A percentile compares a stretch with the other conserved stretches of the same genome.
Conservation (phyloP, 2,329 filamentous ascomycete genomes). For the Emmonsiellopsis sp. region DNA sequence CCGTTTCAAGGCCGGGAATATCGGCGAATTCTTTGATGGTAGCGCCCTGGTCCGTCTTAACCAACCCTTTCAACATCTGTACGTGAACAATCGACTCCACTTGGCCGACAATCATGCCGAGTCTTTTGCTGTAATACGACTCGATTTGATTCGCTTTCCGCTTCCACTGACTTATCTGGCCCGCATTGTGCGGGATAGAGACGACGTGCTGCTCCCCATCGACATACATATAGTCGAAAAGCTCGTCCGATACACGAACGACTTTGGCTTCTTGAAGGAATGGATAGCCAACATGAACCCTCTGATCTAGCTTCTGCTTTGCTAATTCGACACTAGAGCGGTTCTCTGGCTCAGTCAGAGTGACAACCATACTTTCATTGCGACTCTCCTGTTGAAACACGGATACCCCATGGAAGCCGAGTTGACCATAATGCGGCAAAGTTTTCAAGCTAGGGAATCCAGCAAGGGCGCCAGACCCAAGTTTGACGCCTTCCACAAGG, state of each 20-base stretch:
- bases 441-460: conserved; percentile 89
- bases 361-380: conserved; percentile 93
- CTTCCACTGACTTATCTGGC: conserved; percentile 72
- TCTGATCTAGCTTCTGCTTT: conserved; percentile 70
- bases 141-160: conserved; percentile 80
- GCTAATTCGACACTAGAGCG: conserved; percentile 63
- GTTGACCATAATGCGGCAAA: conserved; percentile 67
- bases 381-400: conserved; percentile 94
- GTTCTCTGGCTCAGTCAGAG: conserved; percentile 63
- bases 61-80: conserved; percentile 83
- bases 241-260: conserved; percentile 77
- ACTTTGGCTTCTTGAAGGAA: conserved; percentile 93
- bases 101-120: conserved; percentile 76
- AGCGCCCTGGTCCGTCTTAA: conserved; percentile 82
- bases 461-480: conserved; percentile 74
- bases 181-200: conserved; percentile 59
- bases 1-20: conserved; percentile 74
- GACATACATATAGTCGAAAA: conserved; percentile 76
- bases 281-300: conserved; percentile 86
- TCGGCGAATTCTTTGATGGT: conserved; percentile 86
- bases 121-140: conserved; percentile 76
- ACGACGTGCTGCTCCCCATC: conserved; percentile 56
- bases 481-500: conserved; percentile 70
- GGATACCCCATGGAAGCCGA: conserved; percentile 82
- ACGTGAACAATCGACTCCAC: conserved; percentile 88